Conservation (phyloP, 2,329 filamentous ascomycete genomes). For the Phoma sp. region DNA sequence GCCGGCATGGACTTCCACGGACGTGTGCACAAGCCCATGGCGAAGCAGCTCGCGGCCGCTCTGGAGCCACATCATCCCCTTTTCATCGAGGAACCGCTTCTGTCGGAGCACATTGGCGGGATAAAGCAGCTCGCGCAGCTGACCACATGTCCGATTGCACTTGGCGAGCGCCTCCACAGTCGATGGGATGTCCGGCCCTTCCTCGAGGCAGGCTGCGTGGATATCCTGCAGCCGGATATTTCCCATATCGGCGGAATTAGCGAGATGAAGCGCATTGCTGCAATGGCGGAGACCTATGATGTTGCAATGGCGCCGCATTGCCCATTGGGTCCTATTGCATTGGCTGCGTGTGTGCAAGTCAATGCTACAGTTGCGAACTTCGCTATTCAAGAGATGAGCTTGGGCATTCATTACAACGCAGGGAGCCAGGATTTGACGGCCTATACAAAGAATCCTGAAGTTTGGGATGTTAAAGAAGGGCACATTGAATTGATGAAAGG, state of each 20-base stretch:
- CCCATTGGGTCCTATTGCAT: conserved; percentile 73
- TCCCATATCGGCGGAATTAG: conserved; percentile 75
- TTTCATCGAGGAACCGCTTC: conserved; percentile 77
- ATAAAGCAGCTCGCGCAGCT: conserved; percentile 66
- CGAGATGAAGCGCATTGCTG: conserved; percentile 71
- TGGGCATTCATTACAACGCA: conserved; percentile 79
- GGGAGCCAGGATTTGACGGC: conserved; percentile 55
- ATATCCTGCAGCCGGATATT: conserved; percentile 76
- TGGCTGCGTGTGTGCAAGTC: conserved; percentile 74
- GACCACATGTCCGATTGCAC: conserved; percentile 69
- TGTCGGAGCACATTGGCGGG: conserved; percentile 71
- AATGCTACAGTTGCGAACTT: conserved; percentile 66
- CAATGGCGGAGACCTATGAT: conserved; percentile 76
- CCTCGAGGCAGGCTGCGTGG: conserved; percentile 69
- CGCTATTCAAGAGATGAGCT: conserved; percentile 77
- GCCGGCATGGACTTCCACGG: conserved; percentile 81
- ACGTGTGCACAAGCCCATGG: conserved; percentile 79
- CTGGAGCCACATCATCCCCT: conserved; percentile 72
- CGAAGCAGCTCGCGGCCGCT: conserved; percentile 72
- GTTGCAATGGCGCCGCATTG: conserved; percentile 76
- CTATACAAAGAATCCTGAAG: conserved; percentile 68
- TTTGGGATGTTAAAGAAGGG: conserved; percentile 71
- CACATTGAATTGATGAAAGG: conserved; percentile 66
- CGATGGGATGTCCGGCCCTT: conserved; percentile 78
- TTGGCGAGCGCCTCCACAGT: conserved; percentile 74